These are phyloP conservation scores for Forsythia suspensa DNA, from an alignment of 257 asterid species.

Conservation along the genomic window DNA sequence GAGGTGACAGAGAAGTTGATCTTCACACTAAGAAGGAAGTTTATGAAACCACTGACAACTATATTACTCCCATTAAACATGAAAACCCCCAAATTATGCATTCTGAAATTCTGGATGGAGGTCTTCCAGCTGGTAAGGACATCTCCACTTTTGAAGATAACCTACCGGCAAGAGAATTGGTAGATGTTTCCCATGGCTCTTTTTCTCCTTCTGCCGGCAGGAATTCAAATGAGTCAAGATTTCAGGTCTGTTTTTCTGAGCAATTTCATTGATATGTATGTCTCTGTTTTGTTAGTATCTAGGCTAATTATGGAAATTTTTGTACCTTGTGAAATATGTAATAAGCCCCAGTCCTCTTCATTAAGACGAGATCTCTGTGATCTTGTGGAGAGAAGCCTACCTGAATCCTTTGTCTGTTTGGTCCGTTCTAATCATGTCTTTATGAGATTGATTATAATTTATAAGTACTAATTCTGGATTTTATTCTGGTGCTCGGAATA, in stretches of 20 bases:
- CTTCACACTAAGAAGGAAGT: constrained; percentile 26
- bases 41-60: constrained; percentile 30
- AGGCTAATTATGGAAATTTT: constrained; percentile 12
- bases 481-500: constrained; percentile 24
- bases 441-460: neutral
- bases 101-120: constrained; percentile 32
- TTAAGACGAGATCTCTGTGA: constrained; percentile 1
- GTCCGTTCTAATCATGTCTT: constrained; percentile 13
- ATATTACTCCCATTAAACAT: constrained; percentile 35
- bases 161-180: constrained; percentile 28
- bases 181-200: constrained; percentile 22
- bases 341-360: constrained; percentile 8
- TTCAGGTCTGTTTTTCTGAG: constrained; percentile 41
- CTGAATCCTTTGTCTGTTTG: constrained; percentile 8
- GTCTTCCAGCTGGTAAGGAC: constrained; percentile 30
- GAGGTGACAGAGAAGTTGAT: constrained; percentile 30
- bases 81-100: constrained; percentile 28
- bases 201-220: constrained; percentile 30
- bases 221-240: constrained; percentile 32
- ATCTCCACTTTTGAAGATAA: constrained; percentile 31
- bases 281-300: constrained; percentile 6
- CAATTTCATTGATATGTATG: constrained; percentile 10
- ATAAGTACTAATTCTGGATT: constrained; percentile 16
- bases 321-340: constrained; percentile 10
- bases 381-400: constrained; percentile 10